Conservation (phyloP, 139 green algal genomes). For the Chlorella sorokiniana region DNA sequence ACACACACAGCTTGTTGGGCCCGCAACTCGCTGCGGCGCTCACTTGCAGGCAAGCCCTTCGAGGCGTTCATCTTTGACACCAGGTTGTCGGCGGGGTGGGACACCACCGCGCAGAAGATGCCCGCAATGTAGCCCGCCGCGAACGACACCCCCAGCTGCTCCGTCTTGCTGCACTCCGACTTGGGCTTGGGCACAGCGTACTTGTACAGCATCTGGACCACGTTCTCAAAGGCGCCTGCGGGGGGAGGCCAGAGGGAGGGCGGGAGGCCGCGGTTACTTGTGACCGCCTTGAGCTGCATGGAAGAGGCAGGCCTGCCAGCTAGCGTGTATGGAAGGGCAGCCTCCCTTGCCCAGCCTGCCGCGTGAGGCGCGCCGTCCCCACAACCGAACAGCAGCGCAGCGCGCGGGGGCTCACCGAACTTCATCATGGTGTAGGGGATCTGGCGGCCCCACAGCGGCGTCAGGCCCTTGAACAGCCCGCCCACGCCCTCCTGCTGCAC, state of each 20-base stretch:
- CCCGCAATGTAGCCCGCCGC: slow-evolving; percentile 85
- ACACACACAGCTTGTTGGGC: too few species aligned
- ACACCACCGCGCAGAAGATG: slow-evolving; percentile 90
- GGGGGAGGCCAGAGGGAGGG: neutral
- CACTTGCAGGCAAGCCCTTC: slow-evolving; percentile 66
- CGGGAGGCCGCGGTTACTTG: too few species aligned
- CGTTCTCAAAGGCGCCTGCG: slow-evolving; percentile 89
- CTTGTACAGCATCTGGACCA: slow-evolving; percentile 88
- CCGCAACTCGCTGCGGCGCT: too few species aligned
- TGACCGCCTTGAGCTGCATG: too few species aligned
- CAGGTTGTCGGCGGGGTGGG: slow-evolving; percentile 92
- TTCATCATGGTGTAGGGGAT: slow-evolving; percentile 98
- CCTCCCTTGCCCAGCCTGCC: too few species aligned
- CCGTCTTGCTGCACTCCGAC: slow-evolving; percentile 84
- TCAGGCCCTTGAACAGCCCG: slow-evolving; percentile 88
- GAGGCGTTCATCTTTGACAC: slow-evolving; percentile 92
- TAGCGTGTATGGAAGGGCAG: too few species aligned
- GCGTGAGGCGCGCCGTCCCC: neutral
- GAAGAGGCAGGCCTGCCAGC: too few species aligned
- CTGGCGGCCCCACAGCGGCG: slow-evolving; percentile 88
- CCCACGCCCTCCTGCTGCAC: slow-evolving; percentile 51
- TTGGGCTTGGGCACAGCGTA: slow-evolving; percentile 92
- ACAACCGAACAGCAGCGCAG: neutral
- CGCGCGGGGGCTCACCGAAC: slow-evolving; percentile 69
- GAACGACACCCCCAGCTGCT: slow-evolving; percentile 93